Percentiles rank a stretch among this genome's conserved stretches.
Conservation (phyloP, 768 basidiomycete genomes). For the Sarcodon aspratus region DNA sequence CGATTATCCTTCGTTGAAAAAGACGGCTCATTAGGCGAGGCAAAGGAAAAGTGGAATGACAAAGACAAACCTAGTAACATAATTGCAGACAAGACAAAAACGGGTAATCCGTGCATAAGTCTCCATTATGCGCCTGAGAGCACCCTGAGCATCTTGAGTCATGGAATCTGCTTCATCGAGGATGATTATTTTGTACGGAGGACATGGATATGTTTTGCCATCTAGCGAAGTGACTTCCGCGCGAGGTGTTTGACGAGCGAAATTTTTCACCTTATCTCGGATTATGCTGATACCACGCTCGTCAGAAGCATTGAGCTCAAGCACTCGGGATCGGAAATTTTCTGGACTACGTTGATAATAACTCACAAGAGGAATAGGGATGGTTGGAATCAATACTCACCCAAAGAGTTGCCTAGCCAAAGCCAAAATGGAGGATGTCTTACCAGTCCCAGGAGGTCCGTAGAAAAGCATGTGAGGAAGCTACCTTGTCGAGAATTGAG, state of each 20-base stretch:
- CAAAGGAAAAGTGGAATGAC: background rate
- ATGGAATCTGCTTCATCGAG: constrained; percentile 99
- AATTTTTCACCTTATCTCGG: constrained; percentile 96
- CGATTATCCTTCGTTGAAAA: constrained; percentile 67
- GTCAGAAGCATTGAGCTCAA: constrained; percentile 97
- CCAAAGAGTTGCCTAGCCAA: constrained; percentile 91
- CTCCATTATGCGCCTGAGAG: constrained; percentile 97
- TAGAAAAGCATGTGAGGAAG: constrained; percentile 99
- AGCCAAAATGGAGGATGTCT: constrained; percentile 96
- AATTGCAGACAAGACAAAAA: constrained; percentile 98
- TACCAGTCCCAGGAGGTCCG: constrained; percentile 96
- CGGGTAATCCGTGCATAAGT: constrained; percentile 95
- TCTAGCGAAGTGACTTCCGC: constrained; percentile 65
- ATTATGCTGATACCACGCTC: constrained; percentile 97
- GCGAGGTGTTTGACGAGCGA: constrained; percentile 85
- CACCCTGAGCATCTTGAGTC: constrained; percentile 99
- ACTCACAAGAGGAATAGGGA: background rate
- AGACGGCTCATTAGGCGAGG: background rate
- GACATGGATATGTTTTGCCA: constrained; percentile 83
- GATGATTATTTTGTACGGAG: constrained; percentile 98
- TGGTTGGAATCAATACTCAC: constrained; percentile 26
- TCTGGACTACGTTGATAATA: constrained; percentile 56
- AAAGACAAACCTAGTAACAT: constrained; percentile 77
- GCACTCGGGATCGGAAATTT: constrained; percentile 83
- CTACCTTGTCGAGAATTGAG: constrained; percentile 28